phyloP scores from a whole-genome alignment of 108 stramenopile genomes.

The Asterionellopsis glacialis region DNA sequence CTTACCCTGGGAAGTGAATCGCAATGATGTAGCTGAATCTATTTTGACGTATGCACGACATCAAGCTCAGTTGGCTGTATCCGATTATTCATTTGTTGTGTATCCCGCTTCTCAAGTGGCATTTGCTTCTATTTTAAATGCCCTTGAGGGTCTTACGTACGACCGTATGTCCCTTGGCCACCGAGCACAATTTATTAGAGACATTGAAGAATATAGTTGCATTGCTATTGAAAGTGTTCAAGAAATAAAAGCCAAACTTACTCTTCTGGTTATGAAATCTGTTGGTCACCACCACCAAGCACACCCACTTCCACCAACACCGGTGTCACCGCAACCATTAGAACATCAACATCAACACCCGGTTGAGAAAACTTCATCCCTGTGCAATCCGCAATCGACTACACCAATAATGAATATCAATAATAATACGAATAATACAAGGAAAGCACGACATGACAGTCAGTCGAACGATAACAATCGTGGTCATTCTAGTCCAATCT shows the following conservation, averaged over 20 bases:
- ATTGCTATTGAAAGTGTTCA: conserved; percentile 36
- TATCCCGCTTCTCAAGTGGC: conserved; percentile 45
- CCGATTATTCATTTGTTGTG: conserved; percentile 45
- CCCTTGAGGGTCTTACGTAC: conserved; percentile 54
- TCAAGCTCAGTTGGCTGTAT: conserved; percentile 64
- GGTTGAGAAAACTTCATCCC: too few species aligned
- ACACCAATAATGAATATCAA: too few species aligned
- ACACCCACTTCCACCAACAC: background rate
- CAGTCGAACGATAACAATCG: too few species aligned
- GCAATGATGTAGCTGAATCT: conserved; percentile 24
- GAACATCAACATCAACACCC: too few species aligned
- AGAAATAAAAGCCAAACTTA: conserved; percentile 27
- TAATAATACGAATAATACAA: too few species aligned
- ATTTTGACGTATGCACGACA: conserved; percentile 57
- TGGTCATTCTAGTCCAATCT: too few species aligned
- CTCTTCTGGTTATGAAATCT: conserved; percentile 18
- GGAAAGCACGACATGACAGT: too few species aligned
- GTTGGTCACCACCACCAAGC: background rate
- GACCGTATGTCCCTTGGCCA: conserved; percentile 22
- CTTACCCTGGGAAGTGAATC: conserved; percentile 28
- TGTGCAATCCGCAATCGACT: too few species aligned
- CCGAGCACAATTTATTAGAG: conserved; percentile 30
- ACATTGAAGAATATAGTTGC: conserved; percentile 24
- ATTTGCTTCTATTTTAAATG: conserved; percentile 60
- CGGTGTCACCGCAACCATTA: too few species aligned